Evolutionary conservation across 2,329 filamentous ascomycete genomes (phyloP), one percentile per base, ranked within the genome.

Genomic region (Fusarium cyanostomum): DNA sequence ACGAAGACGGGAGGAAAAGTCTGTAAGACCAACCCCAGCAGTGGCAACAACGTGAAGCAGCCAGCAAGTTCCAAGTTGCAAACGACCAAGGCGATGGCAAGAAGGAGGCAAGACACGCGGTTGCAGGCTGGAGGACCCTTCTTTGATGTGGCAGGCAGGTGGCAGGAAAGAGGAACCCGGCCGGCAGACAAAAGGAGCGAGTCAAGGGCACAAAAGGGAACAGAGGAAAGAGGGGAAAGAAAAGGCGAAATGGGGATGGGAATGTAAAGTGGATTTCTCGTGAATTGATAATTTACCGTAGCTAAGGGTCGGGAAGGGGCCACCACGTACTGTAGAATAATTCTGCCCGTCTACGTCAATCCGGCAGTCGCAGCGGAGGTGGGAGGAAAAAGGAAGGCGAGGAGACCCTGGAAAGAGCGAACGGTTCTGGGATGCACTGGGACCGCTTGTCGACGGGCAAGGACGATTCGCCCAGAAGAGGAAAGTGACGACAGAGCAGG

Each of bases 401-500:
- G 37, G 35, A 56, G 51, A 66, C 63, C 63, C 62, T 62, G 62
- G 15, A 63, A 64, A 52, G 44, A 28, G 39, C 49, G 44, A 64
- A 52, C 55, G 30, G 21, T 37, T 31, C 42, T 27, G 43, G 28
- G n/a, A 12, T 48, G 31, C 21, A 21, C 21, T 21, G 44, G 43
- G 33, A 46, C 26, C 24, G 26, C 35, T 42, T 46, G 28, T 41
- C 11, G 38, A 42, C 50, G 35, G 37, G n/a, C n/a, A n/a, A 52
- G 37, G 48, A 60, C 43, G 49, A 56, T 58, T 53, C 49, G 45
- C 43, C 54, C 56, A 15, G 57, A 64, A 52, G 21, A 44, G 61
- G 64, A 64, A 66, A 69, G 68, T 71, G 68, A 67, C 66, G 68
- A 71, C 68, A 66, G 38, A 50, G 52, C 46, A 59, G 46, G 58